These are phyloP conservation scores for Hygrocybe punicea DNA, from an alignment of 768 basidiomycete species.

Conservation along the genomic window DNA sequence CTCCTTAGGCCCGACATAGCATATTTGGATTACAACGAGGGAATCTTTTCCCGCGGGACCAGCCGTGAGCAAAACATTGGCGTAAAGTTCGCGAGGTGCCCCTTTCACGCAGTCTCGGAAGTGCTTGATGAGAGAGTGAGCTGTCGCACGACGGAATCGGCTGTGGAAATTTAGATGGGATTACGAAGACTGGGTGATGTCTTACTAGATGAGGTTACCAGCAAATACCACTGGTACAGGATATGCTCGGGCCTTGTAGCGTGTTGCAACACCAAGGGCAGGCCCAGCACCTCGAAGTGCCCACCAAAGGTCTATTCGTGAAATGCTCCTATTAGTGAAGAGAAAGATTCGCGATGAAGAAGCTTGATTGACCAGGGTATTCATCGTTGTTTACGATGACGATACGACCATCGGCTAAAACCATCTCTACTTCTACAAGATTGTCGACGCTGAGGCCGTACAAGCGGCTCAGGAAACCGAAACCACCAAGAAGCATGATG, in stretches of 20 bases:
- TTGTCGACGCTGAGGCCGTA: conserved; percentile 87
- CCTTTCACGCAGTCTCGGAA: conserved; percentile 92
- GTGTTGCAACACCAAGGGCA: conserved; percentile 76
- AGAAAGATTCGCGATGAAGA: background rate
- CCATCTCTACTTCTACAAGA: conserved; percentile 88
- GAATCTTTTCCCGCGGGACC: conserved; percentile 82
- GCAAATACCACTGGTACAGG: conserved; percentile 90
- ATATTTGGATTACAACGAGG: conserved; percentile 88
- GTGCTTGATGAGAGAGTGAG: conserved; percentile 84
- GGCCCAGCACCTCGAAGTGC: conserved; percentile 82
- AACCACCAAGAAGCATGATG: conserved; percentile 82
- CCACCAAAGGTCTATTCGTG: conserved; percentile 75
- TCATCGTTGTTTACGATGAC: conserved; percentile 71
- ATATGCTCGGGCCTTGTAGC: conserved; percentile 87
- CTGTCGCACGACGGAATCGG: conserved; percentile 83
- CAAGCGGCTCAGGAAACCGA: conserved; percentile 80
- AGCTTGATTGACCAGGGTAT: conserved; percentile 51
- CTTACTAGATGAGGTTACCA: conserved; percentile 85
- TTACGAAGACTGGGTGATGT: background rate
- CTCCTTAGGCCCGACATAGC: conserved; percentile 75
- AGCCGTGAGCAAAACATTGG: conserved; percentile 86
- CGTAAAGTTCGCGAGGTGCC: conserved; percentile 83
- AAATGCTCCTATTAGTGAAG: conserved; percentile 1
- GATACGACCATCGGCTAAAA: conserved; percentile 86
- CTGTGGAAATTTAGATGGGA: conserved; percentile 38